A percentile compares a stretch with the other conserved stretches of the same genome.
These are phyloP conservation scores for Coprinopsis strossmayeri DNA, from an alignment of 768 basidiomycete genomes.

Conservation along the genomic window DNA sequence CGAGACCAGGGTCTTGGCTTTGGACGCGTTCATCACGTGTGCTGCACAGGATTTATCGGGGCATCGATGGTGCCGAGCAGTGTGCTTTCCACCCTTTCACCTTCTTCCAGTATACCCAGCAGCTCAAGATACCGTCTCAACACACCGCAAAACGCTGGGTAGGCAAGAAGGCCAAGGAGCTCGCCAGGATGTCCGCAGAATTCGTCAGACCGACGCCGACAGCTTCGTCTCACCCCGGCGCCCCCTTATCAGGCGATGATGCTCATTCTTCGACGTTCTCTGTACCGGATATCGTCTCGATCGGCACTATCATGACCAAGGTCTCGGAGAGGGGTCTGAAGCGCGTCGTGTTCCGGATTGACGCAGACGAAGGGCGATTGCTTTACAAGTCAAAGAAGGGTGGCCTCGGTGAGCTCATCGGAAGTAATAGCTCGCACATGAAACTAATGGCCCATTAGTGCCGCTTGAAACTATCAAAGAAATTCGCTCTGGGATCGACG, in stretches of 20 bases:
- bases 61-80: too few relatives aligned
- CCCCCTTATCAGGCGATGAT: not conserved
- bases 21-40: too few relatives aligned
- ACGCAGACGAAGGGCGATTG: conserved; percentile 72
- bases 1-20: too few relatives aligned
- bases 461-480: conserved; percentile 85
- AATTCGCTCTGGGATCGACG: conserved; percentile 67
- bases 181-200: conserved; percentile 21
- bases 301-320: conserved; percentile 72
- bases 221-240: conserved; percentile 6
- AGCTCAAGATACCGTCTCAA: too few relatives aligned
- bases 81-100: too few relatives aligned
- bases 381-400: conserved; percentile 62
- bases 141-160: too few relatives aligned
- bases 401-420: conserved; percentile 40
- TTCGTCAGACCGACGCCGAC: conserved; percentile 16
- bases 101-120: too few relatives aligned
- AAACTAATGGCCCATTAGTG: conserved; percentile 38
- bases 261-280: conserved; percentile 13
- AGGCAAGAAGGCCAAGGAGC: conserved; percentile 20
- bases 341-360: conserved; percentile 58
- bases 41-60: too few relatives aligned
- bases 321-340: conserved; percentile 71
- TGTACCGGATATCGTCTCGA: conserved; percentile 45
- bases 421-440: conserved; percentile 2